phyloP scores from a whole-genome alignment of 2,329 filamentous ascomycete species.

The Fonsecaea pedrosoi region DNA sequence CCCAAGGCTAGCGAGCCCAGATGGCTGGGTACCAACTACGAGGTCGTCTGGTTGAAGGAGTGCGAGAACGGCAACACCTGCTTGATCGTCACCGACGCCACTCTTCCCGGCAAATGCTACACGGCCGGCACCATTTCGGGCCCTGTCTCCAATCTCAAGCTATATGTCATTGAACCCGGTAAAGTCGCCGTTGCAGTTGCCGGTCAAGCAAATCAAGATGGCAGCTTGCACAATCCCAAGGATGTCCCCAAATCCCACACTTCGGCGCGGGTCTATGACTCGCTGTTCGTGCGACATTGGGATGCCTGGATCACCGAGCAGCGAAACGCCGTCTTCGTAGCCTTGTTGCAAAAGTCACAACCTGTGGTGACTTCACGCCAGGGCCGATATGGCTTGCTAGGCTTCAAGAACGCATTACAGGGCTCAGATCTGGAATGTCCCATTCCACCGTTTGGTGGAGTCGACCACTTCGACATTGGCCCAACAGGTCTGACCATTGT shows the following conservation, averaged over 20 bases:
- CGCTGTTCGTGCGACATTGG: constrained; percentile 61
- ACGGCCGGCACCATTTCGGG: constrained; percentile 55
- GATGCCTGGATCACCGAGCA: constrained; percentile 58
- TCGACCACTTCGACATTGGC: constrained; percentile 56
- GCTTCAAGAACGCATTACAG: constrained; percentile 53
- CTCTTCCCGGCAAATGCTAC: constrained; percentile 49
- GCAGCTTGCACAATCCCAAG: constrained; percentile 58
- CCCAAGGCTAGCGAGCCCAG: constrained; percentile 53
- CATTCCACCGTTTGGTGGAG: constrained; percentile 56
- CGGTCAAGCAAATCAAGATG: constrained; percentile 56
- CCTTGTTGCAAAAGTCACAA: constrained; percentile 52
- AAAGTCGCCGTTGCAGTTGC: constrained; percentile 55
- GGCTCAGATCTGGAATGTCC: constrained; percentile 53
- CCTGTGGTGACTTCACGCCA: constrained; percentile 47
- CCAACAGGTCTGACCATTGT: constrained; percentile 49
- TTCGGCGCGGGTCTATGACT: constrained; percentile 58
- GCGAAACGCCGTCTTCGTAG: constrained; percentile 58
- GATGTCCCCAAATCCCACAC: constrained; percentile 55
- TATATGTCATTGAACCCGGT: constrained; percentile 50
- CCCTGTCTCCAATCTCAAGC: constrained; percentile 55
- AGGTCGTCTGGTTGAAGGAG: constrained; percentile 56
- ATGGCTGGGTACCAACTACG: constrained; percentile 53
- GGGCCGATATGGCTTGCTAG: constrained; percentile 48
- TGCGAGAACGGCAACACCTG: constrained; percentile 54
- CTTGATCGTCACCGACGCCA: constrained; percentile 53